phyloP scores from a whole-genome alignment of 306 rosid species.

The Fragaria nilgerrensis region DNA sequence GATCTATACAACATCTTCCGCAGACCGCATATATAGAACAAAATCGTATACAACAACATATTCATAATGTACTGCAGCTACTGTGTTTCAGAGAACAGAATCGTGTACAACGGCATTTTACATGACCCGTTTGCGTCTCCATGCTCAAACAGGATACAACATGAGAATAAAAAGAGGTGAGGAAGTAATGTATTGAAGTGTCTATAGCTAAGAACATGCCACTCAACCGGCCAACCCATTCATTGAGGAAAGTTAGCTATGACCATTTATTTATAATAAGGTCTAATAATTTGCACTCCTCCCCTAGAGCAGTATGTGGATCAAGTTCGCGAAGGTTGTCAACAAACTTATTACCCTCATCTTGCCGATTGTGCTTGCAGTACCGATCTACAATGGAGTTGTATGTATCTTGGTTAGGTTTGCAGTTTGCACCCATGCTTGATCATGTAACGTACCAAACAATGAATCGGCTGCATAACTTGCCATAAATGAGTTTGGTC shows the following conservation, averaged over 20 bases:
- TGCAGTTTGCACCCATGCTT: constrained; percentile 79
- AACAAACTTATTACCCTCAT: constrained; percentile 59
- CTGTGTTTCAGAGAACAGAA: background rate
- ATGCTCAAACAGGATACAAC: constrained; percentile 21
- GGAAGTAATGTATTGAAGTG: constrained; percentile 3
- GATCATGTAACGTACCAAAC: constrained; percentile 84
- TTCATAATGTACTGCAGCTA: constrained; percentile 11
- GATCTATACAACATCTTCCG: constrained; percentile 25
- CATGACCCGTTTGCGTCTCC: constrained; percentile 20
- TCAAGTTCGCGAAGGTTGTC: constrained; percentile 55
- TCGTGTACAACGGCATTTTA: constrained; percentile 2
- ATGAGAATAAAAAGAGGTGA: constrained; percentile 17
- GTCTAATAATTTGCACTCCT: constrained; percentile 52
- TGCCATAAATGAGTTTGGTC: constrained; percentile 39
- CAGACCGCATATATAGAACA: background rate
- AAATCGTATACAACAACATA: constrained; percentile 13
- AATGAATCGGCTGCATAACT: constrained; percentile 72
- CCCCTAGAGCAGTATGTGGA: constrained; percentile 53
- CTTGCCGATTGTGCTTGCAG: constrained; percentile 59
- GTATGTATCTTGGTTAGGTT: constrained; percentile 73
- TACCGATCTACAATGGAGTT: constrained; percentile 78
- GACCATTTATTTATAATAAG: constrained; percentile 59
- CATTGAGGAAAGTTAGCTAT: constrained; percentile 18
- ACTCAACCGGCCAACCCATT: background rate
- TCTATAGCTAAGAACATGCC: constrained; percentile 14